These are phyloP conservation scores for Globisporangium cylindrosporum DNA, from an alignment of 352 stramenopile species.

Conservation along the genomic window DNA sequence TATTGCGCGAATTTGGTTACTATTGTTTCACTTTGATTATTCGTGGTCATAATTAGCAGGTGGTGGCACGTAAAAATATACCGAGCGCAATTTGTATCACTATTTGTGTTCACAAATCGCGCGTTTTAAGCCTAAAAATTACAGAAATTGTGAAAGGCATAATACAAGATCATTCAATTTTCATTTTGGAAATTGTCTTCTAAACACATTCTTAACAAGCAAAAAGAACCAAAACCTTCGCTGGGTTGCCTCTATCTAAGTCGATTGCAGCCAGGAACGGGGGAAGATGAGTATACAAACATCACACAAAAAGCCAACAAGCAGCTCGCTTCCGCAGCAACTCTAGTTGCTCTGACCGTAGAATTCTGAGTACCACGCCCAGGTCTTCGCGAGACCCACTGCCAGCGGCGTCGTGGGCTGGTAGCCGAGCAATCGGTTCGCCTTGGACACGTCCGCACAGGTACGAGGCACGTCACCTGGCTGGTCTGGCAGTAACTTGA, in stretches of 20 bases:
- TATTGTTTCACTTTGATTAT: no score
- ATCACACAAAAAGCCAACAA: not conserved
- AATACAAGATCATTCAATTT: no score
- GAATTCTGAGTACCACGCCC: conserved; percentile 11
- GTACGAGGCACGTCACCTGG: conserved; percentile 96
- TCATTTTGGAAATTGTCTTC: not conserved
- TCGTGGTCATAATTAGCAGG: no score
- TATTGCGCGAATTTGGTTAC: no score
- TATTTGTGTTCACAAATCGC: no score
- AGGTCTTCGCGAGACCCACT: conserved; percentile 84
- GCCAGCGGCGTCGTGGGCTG: conserved; percentile 91
- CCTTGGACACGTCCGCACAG: conserved; percentile 96
- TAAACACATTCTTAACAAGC: not conserved
- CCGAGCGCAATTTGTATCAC: no score
- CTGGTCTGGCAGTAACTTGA: conserved; percentile 93
- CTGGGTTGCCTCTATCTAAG: not conserved
- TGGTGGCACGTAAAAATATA: no score
- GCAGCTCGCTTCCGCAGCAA: not conserved
- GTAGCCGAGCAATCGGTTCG: conserved; percentile 92
- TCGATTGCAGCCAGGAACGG: not conserved
- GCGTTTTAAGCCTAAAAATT: no score
- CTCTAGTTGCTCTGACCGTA: conserved; percentile 3
- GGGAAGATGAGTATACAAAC: not conserved
- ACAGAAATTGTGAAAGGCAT: no score
- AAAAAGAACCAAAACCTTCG: not conserved